Conservation (phyloP, 345 rosid species). For the Moringa oleifera region DNA sequence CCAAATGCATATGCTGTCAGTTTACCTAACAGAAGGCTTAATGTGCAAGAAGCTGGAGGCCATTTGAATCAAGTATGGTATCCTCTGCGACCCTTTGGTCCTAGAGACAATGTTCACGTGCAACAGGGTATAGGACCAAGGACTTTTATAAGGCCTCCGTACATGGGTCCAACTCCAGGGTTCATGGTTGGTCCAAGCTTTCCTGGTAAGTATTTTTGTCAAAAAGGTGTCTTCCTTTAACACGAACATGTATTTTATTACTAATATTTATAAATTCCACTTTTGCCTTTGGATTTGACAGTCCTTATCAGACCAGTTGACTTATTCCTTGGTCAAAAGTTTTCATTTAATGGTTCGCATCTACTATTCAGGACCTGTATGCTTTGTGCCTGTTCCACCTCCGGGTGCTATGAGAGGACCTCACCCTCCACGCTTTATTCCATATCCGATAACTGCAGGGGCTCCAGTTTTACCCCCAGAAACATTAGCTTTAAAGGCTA, state of each 20-base stretch:
- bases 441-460: conserved; percentile 56
- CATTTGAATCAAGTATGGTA: conserved; percentile 53
- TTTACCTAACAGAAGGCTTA: conserved; percentile 45
- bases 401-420: conserved; percentile 78
- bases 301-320: background rate
- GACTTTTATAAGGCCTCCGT: conserved; percentile 54
- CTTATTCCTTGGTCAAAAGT: background rate
- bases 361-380: conserved; percentile 52
- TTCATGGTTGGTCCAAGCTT: conserved; percentile 68
- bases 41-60: conserved; percentile 39
- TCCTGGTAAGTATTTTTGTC: conserved; percentile 52
- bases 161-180: conserved; percentile 60
- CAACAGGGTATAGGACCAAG: conserved; percentile 69
- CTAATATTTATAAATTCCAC: background rate
- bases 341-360: conserved; percentile 11
- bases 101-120: conserved; percentile 49
- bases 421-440: conserved; percentile 50
- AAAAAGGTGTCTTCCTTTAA: conserved; percentile 3
- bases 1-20: conserved; percentile 38
- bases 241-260: background rate
- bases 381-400: conserved; percentile 57
- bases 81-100: conserved; percentile 50
- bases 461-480: conserved; percentile 43
- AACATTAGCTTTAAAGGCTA: conserved; percentile 38
- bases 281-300: background rate